Percentiles rank a stretch among this genome's conserved stretches.
These are phyloP conservation scores for Stagonosporopsis vannaccii DNA, from an alignment of 2,329 filamentous ascomycete species.

Conservation along the genomic window DNA sequence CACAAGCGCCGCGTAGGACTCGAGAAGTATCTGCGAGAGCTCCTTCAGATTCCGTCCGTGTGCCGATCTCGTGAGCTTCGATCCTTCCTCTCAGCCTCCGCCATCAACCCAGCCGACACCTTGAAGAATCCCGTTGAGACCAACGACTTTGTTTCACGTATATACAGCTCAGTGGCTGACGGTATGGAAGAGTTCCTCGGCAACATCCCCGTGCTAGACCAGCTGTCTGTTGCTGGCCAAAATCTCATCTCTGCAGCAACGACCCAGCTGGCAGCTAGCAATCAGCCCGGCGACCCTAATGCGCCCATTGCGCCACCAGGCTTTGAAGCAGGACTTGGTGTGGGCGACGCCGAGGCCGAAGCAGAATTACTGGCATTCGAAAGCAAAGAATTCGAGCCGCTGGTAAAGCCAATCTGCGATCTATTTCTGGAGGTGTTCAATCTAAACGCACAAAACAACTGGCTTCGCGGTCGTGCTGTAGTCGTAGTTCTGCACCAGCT, in stretches of 20 bases:
- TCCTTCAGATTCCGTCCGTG: conserved; percentile 87
- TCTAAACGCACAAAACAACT: conserved; percentile 93
- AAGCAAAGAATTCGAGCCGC: conserved; percentile 80
- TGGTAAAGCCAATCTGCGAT: conserved; percentile 98
- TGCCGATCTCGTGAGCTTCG: conserved; percentile 92
- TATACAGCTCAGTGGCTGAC: conserved; percentile 96
- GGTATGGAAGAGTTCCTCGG: conserved; percentile 98
- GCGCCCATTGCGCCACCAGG: conserved; percentile 19
- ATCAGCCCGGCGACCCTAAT: conserved; percentile 17
- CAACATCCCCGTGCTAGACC: conserved; percentile 93
- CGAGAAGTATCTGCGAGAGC: conserved; percentile 80
- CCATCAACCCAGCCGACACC: conserved; percentile 74
- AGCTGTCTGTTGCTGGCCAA: conserved; percentile 90
- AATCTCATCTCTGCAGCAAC: conserved; percentile 81
- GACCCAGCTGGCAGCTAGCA: conserved; percentile 55
- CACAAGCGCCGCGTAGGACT: conserved; percentile 85
- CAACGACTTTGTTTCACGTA: conserved; percentile 84
- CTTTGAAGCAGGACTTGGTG: conserved; percentile 57
- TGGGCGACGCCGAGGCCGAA: conserved; percentile 77
- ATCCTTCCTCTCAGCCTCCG: conserved; percentile 87
- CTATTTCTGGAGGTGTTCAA: conserved; percentile 97
- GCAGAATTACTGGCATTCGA: conserved; percentile 94
- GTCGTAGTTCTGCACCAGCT: conserved; percentile 96
- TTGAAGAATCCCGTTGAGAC: conserved; percentile 65
- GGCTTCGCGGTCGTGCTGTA: conserved; percentile 93